Evolutionary conservation across 495 filamentous ascomycete genomes (phyloP), one percentile per base, ranked within the genome.

Genomic region (Thermochaetoides thermophila): DNA sequence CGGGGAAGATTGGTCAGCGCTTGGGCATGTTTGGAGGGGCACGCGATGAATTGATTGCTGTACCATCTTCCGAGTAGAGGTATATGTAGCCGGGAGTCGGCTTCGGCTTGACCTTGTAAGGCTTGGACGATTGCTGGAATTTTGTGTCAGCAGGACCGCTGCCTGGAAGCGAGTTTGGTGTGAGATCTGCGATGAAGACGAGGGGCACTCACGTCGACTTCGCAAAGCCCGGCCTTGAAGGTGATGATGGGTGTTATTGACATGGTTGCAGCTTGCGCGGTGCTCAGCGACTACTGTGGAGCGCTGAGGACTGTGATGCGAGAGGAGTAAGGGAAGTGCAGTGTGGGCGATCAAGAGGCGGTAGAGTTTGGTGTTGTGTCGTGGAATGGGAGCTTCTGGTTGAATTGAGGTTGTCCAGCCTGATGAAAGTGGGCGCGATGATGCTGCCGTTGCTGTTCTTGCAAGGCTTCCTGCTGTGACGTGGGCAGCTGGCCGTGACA

Each of bases 211-310:
- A 96, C 86, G 59, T 84, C 71, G 31, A 91, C 52, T 14, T 85
- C 74, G 60, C 91, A 99, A 56, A 71, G 73, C 53, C 91, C 91
- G 43, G 86, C 91, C 69, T 93, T 96, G 68, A 99, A 95, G 4
- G 85, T 91, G 50, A 99, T 85, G 47, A 94, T 69, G 18, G 85
- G 86, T 40, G 60, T 56, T 61, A 76, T 74, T 35, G 84, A 81
- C 84, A 91, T 91, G 27, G 20, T 63, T 41, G 37, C 17, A 3
- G 26, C 28, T 26, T 32, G 4, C 0, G 29, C 4, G 12, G 18
- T 4, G 7, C 6, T 12, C 8, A 8, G 35, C 17, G 17, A 17
- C 19, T 34, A n/a, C n/a, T n/a, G n/a, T n/a, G n/a, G n/a, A n/a
- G n/a, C n/a, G n/a, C n/a, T 14, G 34, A 4, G 1, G n/a, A 2